Evolutionary conservation across 2,329 filamentous ascomycete genomes (phyloP), one percentile per base, ranked within the genome.

Genomic region (Trichophyton simii): DNA sequence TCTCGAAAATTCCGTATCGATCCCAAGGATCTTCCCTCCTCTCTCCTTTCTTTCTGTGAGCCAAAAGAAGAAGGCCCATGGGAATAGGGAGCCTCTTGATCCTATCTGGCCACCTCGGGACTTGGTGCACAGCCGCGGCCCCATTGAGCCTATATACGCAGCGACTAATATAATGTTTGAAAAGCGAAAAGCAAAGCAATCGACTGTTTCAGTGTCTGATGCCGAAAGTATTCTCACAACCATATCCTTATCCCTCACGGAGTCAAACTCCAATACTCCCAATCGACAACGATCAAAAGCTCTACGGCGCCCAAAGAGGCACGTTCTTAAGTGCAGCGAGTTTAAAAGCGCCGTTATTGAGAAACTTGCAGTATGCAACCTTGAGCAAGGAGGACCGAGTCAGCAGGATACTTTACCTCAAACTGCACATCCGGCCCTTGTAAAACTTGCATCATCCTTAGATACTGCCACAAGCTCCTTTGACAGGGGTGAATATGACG

Each of bases 401-500:
- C 34, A 13, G 9, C 20, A n/a, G 15, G n/a, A 25, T 38, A 58
- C 15, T 42, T 41, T 42, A 41, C 38, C 31, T 25, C 34, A 18
- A 13, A 22, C 67, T 54, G 60, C 66, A 5, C 86, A 91, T 70
- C 79, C 85, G 9, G 82, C 83, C 18, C 72, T 94, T 55, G 67
- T 72, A 11, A 77, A 78, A 1, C 76, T 90, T 1, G 88, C 85
- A 67, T 71, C 77, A 2, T 78, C 79, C 0, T 79, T 96, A 36
- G 74, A 79, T 52, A 79, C 78, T 0, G 79, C 79, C 0, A 77
- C 91, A 11, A 91, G 88, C 3, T 85, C 91, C 0, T 96, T 91
- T 68, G 94, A 99, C 71, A 82, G 77, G 64, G 88, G 86, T 7
- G 81, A 80, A 58, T 95, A 88, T 67, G 92, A 97, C 69, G 79